Percentiles rank a stretch among this genome's conserved stretches.
Evolutionary conservation across 441 rosid species (phyloP).

Genomic region (Raphanus hybrid): DNA sequence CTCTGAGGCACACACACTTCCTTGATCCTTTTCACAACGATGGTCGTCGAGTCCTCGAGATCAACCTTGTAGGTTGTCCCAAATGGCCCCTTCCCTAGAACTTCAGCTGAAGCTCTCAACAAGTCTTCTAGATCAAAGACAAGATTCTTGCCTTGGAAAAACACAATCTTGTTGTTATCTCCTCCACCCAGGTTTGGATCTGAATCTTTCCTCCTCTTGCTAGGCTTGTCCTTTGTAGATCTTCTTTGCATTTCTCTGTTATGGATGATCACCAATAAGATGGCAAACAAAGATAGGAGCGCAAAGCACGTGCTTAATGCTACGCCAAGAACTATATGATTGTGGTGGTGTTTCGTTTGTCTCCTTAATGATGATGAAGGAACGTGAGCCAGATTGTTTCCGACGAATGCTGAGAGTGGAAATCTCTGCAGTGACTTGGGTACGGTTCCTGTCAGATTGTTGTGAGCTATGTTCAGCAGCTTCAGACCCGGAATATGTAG

Average conservation of each 20-base stretch:
- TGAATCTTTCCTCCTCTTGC: conserved; percentile 49
- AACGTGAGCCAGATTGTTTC: conserved; percentile 59
- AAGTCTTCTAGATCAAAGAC: conserved; percentile 83
- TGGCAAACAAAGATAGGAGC: conserved; percentile 49
- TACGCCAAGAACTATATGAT: conserved; percentile 61
- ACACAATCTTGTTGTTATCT: conserved; percentile 66
- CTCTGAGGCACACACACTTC: conserved; percentile 61
- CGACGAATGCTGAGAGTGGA: conserved; percentile 66
- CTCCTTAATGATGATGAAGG: conserved; percentile 51
- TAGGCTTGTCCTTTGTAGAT: conserved; percentile 49
- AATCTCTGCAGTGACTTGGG: conserved; percentile 73
- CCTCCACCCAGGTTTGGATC: conserved; percentile 50
- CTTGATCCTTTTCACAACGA: conserved; percentile 88
- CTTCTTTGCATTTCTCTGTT: conserved; percentile 42
- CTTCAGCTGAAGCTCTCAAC: conserved; percentile 93
- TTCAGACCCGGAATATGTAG: conserved; percentile 57
- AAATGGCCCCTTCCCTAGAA: conserved; percentile 81
- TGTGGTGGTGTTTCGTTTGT: conserved; percentile 48
- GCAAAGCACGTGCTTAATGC: conserved; percentile 60
- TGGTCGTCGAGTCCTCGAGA: conserved; percentile 72
- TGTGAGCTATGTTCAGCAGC: conserved; percentile 66
- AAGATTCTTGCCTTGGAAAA: conserved; percentile 72
- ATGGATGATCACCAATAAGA: conserved; percentile 38
- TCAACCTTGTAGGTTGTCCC: conserved; percentile 90
- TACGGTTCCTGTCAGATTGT: conserved; percentile 65